Evolutionary conservation across 176 grass and related monocot genomes (phyloP).

Genomic region (Rhynchospora tenuis): DNA sequence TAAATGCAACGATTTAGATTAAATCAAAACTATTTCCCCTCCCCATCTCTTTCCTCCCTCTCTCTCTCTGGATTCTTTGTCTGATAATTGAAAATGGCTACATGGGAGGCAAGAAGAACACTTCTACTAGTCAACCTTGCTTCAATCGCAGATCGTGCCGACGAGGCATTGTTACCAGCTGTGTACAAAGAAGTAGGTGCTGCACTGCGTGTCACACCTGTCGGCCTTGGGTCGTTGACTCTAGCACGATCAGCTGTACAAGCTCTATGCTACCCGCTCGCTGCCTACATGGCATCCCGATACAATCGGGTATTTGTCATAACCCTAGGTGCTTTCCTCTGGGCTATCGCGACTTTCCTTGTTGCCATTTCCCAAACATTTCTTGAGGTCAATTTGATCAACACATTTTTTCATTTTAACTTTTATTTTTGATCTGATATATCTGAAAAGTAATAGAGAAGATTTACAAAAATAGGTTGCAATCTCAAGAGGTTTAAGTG

Average conservation of each 20-base stretch:
- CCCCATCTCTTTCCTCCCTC: too few species aligned
- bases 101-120: slow-evolving; percentile 39
- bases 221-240: slow-evolving; percentile 70
- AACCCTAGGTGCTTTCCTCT: slow-evolving; percentile 37
- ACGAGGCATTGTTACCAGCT: slow-evolving; percentile 73
- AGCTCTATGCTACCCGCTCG: slow-evolving; percentile 71
- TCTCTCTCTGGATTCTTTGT: too few species aligned
- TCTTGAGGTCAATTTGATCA: slow-evolving; percentile 38
- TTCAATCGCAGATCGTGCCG: slow-evolving; percentile 66
- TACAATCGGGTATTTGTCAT: slow-evolving; percentile 57
- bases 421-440: not conserved
- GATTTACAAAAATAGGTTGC: slow-evolving; percentile 37
- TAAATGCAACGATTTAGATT: too few species aligned
- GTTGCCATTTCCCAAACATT: slow-evolving; percentile 61
- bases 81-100: not conserved
- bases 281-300: slow-evolving; percentile 62
- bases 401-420: not conserved
- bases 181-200: slow-evolving; percentile 77
- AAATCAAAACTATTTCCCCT: too few species aligned
- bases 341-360: slow-evolving; percentile 41
- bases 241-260: slow-evolving; percentile 71
- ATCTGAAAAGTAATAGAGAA: slow-evolving; percentile 15
- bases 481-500: slow-evolving; percentile 67
- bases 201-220: slow-evolving; percentile 43
- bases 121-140: slow-evolving; percentile 77